Evolutionary conservation across 352 stramenopile species (phyloP).

Genomic region (Globisporangium parvum): DNA sequence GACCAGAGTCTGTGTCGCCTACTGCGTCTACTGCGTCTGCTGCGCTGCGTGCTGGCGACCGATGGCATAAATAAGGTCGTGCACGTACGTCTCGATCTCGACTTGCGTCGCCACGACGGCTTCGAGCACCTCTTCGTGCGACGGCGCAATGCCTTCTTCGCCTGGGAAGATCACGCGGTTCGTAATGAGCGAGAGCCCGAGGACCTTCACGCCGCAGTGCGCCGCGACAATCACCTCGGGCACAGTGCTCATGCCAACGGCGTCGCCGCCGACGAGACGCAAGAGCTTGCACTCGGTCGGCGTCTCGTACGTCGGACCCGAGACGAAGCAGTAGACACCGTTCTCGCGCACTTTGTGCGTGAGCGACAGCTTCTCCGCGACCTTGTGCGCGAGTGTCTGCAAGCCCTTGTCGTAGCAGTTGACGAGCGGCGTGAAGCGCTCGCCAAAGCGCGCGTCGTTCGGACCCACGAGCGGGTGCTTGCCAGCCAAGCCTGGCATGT

Average conservation of each 20-base stretch:
- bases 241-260: conserved; percentile 95
- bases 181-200: conserved; percentile 96
- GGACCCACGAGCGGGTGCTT: conserved; percentile 93
- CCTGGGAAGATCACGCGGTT: conserved; percentile 89
- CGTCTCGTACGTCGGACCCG: conserved; percentile 95
- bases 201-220: conserved; percentile 93
- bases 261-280: conserved; percentile 87
- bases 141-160: conserved; percentile 75
- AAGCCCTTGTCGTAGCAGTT: conserved; percentile 92
- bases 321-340: conserved; percentile 96
- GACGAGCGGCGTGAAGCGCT: conserved; percentile 93
- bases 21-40: conserved; percentile 1
- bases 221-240: conserved; percentile 95
- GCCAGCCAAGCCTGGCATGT: conserved; percentile 89
- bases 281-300: conserved; percentile 92
- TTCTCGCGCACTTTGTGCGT: conserved; percentile 75
- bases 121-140: conserved; percentile 92
- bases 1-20: not conserved
- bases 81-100: conserved; percentile 45
- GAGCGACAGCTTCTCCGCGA: conserved; percentile 79
- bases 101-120: conserved; percentile 69
- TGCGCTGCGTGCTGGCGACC: conserved; percentile 23
- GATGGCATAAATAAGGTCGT: conserved; percentile 42
- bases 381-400: conserved; percentile 69
- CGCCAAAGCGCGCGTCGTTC: conserved; percentile 94